A percentile compares a stretch with the other conserved stretches of the same genome.
Conservation (phyloP, 352 stramenopile species). For the Peronosclerospora sorghi region DNA sequence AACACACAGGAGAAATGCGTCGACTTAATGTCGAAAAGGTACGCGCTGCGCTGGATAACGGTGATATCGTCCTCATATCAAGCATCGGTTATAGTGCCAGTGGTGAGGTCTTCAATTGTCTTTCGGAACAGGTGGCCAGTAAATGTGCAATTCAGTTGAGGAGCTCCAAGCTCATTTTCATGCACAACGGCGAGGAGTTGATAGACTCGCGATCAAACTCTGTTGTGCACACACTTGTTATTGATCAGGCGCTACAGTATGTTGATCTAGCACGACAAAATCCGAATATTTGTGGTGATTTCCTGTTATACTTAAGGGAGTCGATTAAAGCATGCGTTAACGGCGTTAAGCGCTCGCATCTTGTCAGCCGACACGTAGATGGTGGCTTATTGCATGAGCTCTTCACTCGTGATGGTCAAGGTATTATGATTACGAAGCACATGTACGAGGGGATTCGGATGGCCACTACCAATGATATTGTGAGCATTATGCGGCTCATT, state of each 20-base stretch:
- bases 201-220: conserved; percentile 74
- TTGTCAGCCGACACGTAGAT: conserved; percentile 80
- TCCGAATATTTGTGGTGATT: conserved; percentile 47
- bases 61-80: conserved; percentile 94
- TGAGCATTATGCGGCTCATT: conserved; percentile 82
- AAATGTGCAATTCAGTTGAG: conserved; percentile 77
- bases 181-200: conserved; percentile 83
- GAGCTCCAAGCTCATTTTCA: conserved; percentile 83
- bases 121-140: conserved; percentile 83
- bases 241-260: conserved; percentile 77
- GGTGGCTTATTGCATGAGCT: conserved; percentile 92
- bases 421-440: conserved; percentile 94
- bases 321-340: conserved; percentile 77
- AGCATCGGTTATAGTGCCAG: conserved; percentile 92
- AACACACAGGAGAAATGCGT: conserved; percentile 90
- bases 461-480: conserved; percentile 87
- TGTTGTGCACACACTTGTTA: conserved; percentile 65
- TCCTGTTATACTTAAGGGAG: conserved; percentile 76
- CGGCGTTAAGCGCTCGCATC: conserved; percentile 74
- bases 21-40: conserved; percentile 89
- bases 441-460: conserved; percentile 94
- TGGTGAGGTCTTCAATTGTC: conserved; percentile 89
- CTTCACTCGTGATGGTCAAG: conserved; percentile 95
- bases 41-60: conserved; percentile 82
- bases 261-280: conserved; percentile 59